Evolutionary conservation across 2,329 filamentous ascomycete species (phyloP), one percentile per base, ranked within the genome.

Genomic region (Tolypocladium pustulatum): DNA sequence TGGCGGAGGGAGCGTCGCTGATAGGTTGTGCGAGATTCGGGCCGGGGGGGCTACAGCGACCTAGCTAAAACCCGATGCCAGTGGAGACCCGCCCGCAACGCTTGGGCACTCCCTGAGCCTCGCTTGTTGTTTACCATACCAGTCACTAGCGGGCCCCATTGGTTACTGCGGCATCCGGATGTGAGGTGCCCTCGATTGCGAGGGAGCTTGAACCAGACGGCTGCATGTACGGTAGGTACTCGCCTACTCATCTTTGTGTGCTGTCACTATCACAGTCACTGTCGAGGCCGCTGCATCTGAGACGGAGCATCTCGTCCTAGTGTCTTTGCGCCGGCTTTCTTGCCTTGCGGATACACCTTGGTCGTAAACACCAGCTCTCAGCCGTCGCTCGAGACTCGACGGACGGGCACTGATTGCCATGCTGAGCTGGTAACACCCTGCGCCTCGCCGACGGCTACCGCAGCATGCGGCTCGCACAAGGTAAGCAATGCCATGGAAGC

Each of bases 151-250:
- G 54, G 58, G 55, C 56, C 57, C 61, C 59, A 57, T 59, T 63
- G 64, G 65, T 65, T 66, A 65, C 65, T 62, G 58, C 58, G 62
- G 64, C 64, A 66, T 60, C 64, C 63, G 59, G 55, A 57, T 36
- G 38, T 22, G 40, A n/a, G n/a, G n/a, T 59, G 49, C 51, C 43
- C 46, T 40, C 49, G 58, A 32, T 43, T 22, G 38, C 46, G 54
- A 41, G 43, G 38, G 46, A 51, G 46, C 25, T 46, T 27, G 25
- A n/a, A n/a, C n/a, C n/a, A n/a, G 13, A 20, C 46, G 46, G 25
- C 46, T 51, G 46, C 46, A 30, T 51, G 25, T 49, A 30, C 9
- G 12, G 41, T 9, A 13, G 3, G n/a, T 15, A 20, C 41, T 34
- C 37, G 10, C 4, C 4, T 27, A 10, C 43, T 27, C 15, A 5